Percentiles rank a stretch among this genome's conserved stretches.
phyloP scores from a whole-genome alignment of 73 alveolate genomes.

The Paramecium pentaurelia region DNA sequence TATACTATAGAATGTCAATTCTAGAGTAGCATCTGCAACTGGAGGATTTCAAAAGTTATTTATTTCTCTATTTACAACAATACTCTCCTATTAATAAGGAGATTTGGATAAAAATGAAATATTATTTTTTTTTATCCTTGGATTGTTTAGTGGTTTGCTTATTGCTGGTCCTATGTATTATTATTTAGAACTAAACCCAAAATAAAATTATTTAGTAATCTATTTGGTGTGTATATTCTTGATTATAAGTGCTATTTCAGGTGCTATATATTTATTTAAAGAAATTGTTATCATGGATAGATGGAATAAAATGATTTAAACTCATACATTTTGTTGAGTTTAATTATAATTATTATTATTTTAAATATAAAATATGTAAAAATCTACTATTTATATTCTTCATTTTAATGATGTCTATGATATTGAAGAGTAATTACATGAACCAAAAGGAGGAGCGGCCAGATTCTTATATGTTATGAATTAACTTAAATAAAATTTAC shows the following conservation, averaged over 20 bases:
- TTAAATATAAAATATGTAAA: neutral
- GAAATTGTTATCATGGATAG: neutral
- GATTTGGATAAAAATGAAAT: neutral
- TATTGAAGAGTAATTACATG: constrained; percentile 66
- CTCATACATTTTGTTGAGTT: neutral
- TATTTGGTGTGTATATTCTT: neutral
- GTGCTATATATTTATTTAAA: neutral
- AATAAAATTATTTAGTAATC: neutral
- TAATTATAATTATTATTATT: neutral
- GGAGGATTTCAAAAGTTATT: constrained; percentile 21
- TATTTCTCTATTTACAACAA: neutral
- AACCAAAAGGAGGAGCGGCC: constrained; percentile 78
- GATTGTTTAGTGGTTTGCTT: neutral
- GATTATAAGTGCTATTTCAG: neutral
- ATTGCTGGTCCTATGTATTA: neutral
- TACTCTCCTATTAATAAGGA: neutral
- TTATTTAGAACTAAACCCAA: neutral
- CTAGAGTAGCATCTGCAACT: constrained; percentile 39
- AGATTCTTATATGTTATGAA: constrained; percentile 70
- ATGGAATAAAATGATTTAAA: neutral
- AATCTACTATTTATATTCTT: constrained; percentile 47
- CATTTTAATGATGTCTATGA: constrained; percentile 88
- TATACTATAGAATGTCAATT: neutral
- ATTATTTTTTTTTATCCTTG: neutral
- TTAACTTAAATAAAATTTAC: constrained; percentile 30